phyloP scores from a whole-genome alignment of 2,329 filamentous ascomycete species.

The Fusarium sp. region DNA sequence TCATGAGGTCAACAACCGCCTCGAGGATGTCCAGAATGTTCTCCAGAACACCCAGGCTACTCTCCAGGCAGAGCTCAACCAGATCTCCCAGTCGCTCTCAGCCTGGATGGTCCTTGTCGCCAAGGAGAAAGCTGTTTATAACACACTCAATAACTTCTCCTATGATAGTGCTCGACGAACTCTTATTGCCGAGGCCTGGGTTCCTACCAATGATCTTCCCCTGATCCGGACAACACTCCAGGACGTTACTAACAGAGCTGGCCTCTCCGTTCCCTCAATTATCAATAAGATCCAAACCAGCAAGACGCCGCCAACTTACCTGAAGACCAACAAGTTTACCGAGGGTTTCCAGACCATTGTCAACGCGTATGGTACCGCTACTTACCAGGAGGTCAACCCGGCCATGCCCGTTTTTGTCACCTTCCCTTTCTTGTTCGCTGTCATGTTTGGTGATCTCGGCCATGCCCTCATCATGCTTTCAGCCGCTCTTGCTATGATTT shows the following conservation, averaged over 20 bases:
- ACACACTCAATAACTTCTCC: conserved; percentile 94
- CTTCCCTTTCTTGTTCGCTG: conserved; percentile 98
- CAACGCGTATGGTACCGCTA: conserved; percentile 96
- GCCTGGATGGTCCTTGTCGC: conserved; percentile 98
- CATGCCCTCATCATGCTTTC: conserved; percentile 90
- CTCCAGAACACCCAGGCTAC: conserved; percentile 95
- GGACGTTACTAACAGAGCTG: conserved; percentile 95
- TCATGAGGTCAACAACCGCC: conserved; percentile 93
- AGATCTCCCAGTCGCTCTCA: conserved; percentile 90
- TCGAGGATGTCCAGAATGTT: conserved; percentile 91
- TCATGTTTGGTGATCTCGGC: conserved; percentile 99
- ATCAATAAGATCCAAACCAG: conserved; percentile 98
- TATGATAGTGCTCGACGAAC: conserved; percentile 97
- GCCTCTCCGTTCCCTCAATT: conserved; percentile 96
- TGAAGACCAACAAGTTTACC: conserved; percentile 99
- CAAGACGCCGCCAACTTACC: conserved; percentile 96
- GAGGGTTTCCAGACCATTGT: conserved; percentile 99
- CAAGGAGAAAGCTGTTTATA: conserved; percentile 98
- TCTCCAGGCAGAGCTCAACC: conserved; percentile 89
- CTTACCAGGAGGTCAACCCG: conserved; percentile 97
- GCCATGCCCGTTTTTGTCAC: conserved; percentile 95
- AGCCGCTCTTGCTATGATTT: conserved; percentile 91
- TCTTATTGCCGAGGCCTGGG: conserved; percentile 97
- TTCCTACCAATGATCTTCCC: conserved; percentile 88
- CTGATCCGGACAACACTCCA: conserved; percentile 93